These are phyloP conservation scores for Mucor indicus DNA, from an alignment of 371 early-diverging fungal genomes.

Conservation along the genomic window DNA sequence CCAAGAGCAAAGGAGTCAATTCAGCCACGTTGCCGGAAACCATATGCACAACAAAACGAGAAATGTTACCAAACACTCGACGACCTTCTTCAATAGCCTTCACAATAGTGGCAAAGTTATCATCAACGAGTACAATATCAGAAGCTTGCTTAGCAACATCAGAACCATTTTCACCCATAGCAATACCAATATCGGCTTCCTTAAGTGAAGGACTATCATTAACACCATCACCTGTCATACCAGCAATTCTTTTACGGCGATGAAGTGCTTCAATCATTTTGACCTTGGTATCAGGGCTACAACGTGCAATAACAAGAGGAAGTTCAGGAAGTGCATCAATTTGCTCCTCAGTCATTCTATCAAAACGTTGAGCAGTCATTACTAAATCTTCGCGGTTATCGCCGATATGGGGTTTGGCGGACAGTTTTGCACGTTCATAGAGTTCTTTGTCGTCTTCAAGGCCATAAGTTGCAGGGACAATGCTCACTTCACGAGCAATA, in stretches of 20 bases:
- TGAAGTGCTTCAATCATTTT: slow-evolving; percentile 95
- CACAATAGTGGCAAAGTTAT: slow-evolving; percentile 87
- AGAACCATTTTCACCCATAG: slow-evolving; percentile 89
- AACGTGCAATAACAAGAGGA: slow-evolving; percentile 91
- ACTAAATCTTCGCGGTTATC: slow-evolving; percentile 50
- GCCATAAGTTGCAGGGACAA: slow-evolving; percentile 61
- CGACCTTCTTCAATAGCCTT: slow-evolving; percentile 82
- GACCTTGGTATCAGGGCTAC: slow-evolving; percentile 95
- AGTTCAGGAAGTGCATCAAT: slow-evolving; percentile 77
- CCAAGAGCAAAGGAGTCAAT: slow-evolving; percentile 65
- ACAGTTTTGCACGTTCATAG: slow-evolving; percentile 8
- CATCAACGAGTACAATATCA: slow-evolving; percentile 86
- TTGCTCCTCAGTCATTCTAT: slow-evolving; percentile 75
- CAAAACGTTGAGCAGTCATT: slow-evolving; percentile 86
- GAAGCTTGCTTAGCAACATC: slow-evolving; percentile 92
- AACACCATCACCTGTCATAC: slow-evolving; percentile 91
- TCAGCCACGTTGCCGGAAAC: slow-evolving; percentile 84
- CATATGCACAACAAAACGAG: slow-evolving; percentile 89
- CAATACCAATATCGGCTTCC: slow-evolving; percentile 89
- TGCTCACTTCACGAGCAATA: slow-evolving; percentile 89
- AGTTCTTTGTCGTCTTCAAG: slow-evolving; percentile 19
- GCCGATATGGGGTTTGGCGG: slow-evolving; percentile 22
- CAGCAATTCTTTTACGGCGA: slow-evolving; percentile 65
- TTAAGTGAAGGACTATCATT: slow-evolving; percentile 93
- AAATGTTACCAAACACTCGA: slow-evolving; percentile 87